Base-by-base conservation (phyloP, 352 stramenopile species). In the Phytophthora podocarpi region DNA sequence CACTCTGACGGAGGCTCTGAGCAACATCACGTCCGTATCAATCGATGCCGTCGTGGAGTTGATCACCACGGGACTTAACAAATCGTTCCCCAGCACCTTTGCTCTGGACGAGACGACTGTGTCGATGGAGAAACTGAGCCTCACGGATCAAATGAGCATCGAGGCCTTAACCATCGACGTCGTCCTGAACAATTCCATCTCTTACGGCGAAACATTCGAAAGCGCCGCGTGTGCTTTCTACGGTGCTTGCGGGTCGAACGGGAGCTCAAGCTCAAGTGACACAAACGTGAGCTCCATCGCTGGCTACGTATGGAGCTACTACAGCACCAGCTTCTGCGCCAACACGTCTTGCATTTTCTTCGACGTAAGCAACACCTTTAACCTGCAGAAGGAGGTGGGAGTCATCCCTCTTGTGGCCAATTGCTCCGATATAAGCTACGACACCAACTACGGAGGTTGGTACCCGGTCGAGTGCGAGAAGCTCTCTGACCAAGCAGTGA, bases 391-490 rank as follows among this genome's bases (percentile, higher is more conserved):
- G 21, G 70, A 79, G 52, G 59, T 79, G 27, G 70, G 57, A 4
- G 49, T 79, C 18, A 66, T 76, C 26, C 67, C 70, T 2, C 52
- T 64, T 9, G 62, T 70, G 40, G 34, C 43, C 26, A 70, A 74
- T 28, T 79, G 70, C 60, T 24, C 37, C 1, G 32, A 67, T n/a
- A 40, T 86, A 15, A 50, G 34, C 13, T 86, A 86, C 68, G 66
- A 64, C 52, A 56, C 53, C 48, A 74, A 82, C 53, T 80, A 78
- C 39, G 63, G 59, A 1, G 65, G 63, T 5, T 86, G 70, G 45
- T 81, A 62, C 46, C 74, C 72, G 1, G 63, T 30, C 9, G 20
- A 74, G 13, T 84, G 77, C 31, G 37, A 40, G 0, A 59, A 64
- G 11, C 16, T 71, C 2, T 24, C 35, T 0, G 70, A 83, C 49